These are phyloP conservation scores for Arthrinium puccinioides DNA, from an alignment of 2,329 filamentous ascomycete species.

Conservation along the genomic window DNA sequence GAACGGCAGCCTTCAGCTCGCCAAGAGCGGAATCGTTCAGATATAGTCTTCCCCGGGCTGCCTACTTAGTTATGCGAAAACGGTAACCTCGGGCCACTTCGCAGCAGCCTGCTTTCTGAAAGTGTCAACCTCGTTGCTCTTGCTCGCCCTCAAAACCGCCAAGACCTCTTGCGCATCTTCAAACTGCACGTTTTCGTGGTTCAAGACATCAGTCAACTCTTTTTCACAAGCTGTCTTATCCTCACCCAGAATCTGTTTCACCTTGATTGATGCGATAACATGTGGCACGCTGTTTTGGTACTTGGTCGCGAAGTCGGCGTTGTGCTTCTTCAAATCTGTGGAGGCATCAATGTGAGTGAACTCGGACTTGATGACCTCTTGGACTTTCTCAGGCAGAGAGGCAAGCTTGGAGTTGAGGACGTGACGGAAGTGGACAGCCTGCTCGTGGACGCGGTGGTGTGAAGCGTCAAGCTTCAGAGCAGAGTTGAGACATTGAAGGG, in stretches of 20 bases:
- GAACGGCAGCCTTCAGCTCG: no score
- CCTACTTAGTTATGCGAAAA: slow-evolving; percentile 33
- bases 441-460: slow-evolving; percentile 68
- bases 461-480: slow-evolving; percentile 61
- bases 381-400: slow-evolving; percentile 57
- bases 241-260: slow-evolving; percentile 51
- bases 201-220: slow-evolving; percentile 48
- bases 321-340: slow-evolving; percentile 53
- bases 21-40: no score
- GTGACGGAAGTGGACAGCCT: slow-evolving; percentile 62
- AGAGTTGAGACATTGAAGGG: slow-evolving; percentile 76
- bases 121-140: slow-evolving; percentile 36
- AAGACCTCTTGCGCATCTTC: slow-evolving; percentile 38
- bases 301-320: slow-evolving; percentile 54
- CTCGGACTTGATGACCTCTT: slow-evolving; percentile 61
- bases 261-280: slow-evolving; percentile 55
- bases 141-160: slow-evolving; percentile 39
- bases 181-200: slow-evolving; percentile 35
- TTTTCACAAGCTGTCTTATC: slow-evolving; percentile 47
- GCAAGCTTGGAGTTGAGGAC: slow-evolving; percentile 48
- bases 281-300: slow-evolving; percentile 57
- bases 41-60: no score
- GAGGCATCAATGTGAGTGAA: slow-evolving; percentile 55
- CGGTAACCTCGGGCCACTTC: slow-evolving; percentile 44
- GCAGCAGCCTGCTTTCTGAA: slow-evolving; percentile 41